These are phyloP conservation scores for Crithidia bombi DNA, from an alignment of 208 protist genomes.

Conservation along the genomic window DNA sequence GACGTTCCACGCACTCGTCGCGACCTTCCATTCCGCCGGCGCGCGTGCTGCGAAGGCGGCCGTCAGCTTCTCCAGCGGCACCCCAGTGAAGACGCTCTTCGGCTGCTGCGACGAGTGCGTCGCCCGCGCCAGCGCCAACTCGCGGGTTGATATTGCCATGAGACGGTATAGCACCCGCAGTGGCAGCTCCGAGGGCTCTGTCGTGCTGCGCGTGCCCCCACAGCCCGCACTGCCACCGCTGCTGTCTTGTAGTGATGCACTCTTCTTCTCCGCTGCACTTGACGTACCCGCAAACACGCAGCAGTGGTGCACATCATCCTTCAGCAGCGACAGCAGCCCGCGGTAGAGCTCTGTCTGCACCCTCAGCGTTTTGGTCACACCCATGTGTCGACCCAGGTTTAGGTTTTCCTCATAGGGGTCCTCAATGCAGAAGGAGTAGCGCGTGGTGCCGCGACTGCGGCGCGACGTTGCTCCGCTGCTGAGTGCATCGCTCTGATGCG, in stretches of 20 bases:
- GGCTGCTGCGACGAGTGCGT: background rate
- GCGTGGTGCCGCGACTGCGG: conserved; percentile 38
- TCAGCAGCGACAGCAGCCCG: conserved; percentile 77
- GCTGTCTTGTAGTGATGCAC: conserved; percentile 13
- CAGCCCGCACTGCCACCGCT: background rate
- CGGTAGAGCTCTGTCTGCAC: conserved; percentile 82
- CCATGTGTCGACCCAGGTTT: conserved; percentile 87
- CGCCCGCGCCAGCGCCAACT: conserved; percentile 27
- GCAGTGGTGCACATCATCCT: conserved; percentile 63
- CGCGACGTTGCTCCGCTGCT: conserved; percentile 11
- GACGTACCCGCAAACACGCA: conserved; percentile 74
- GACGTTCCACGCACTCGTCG: conserved; percentile 74
- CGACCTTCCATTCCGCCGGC: conserved; percentile 61
- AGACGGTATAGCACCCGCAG: conserved; percentile 49
- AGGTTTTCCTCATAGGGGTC: conserved; percentile 92
- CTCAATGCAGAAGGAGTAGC: conserved; percentile 90
- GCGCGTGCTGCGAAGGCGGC: conserved; percentile 51
- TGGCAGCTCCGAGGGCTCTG: conserved; percentile 35
- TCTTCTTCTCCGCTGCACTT: conserved; percentile 2
- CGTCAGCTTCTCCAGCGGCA: conserved; percentile 38
- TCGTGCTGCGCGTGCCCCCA: too few species aligned
- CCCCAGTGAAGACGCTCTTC: conserved; percentile 18
- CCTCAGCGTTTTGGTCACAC: conserved; percentile 83
- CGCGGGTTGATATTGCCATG: conserved; percentile 45
- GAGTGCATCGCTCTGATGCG: conserved; percentile 3